A percentile compares a stretch with the other conserved stretches of the same genome.
phyloP scores from a whole-genome alignment of 176 grass and related monocot species.

The Triticum aestivum region IWGSC_CS_RefSeq_v2.1 NC_057808.1:475634833-475635332 shows the following conservation, averaged over 20 bases:
- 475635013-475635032: not conserved
- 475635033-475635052: not conserved
- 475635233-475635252: slow-evolving; percentile 50
- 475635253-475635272: slow-evolving; percentile 61
- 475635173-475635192: slow-evolving; percentile 52
- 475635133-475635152: slow-evolving; percentile 40
- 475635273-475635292: slow-evolving; percentile 40
- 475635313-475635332: slow-evolving; percentile 41
- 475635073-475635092: not conserved
- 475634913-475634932: too few species aligned
- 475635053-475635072: not conserved
- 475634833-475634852: slow-evolving; percentile 56
- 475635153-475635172: slow-evolving; percentile 35
- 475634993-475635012: too few species aligned
- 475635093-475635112: not conserved
- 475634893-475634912: too few species aligned
- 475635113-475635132: slow-evolving; percentile 41
- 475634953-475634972: too few species aligned
- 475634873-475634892: not conserved
- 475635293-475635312: slow-evolving; percentile 12
- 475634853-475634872: slow-evolving; percentile 51
- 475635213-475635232: slow-evolving; percentile 65
- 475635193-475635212: slow-evolving; percentile 46
- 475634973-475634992: too few species aligned
- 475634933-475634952: too few species aligned